Conservation (phyloP, 768 basidiomycete genomes). For the Russula virescens region DNA sequence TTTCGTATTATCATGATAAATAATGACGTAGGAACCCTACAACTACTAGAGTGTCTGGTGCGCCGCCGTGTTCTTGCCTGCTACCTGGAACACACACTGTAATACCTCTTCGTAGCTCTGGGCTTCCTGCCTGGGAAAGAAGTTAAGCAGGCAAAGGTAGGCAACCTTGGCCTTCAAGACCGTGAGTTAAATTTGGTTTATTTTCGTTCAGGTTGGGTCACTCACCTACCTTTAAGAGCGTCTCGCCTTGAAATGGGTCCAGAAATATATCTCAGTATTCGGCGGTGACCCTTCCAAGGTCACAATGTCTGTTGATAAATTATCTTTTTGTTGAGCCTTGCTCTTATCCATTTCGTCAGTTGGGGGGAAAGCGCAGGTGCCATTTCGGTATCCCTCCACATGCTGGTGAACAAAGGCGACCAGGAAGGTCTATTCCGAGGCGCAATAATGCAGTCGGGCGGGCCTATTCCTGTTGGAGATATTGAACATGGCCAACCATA, state of each 20-base stretch:
- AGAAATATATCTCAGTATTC: constrained; percentile 37
- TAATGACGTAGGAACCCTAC: not conserved
- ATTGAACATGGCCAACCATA: constrained; percentile 21
- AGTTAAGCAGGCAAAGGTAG: constrained; percentile 20
- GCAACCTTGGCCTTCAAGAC: constrained; percentile 23
- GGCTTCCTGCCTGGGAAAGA: constrained; percentile 22
- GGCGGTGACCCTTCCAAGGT: constrained; percentile 37
- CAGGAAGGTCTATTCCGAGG: constrained; percentile 26
- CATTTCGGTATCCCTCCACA: constrained; percentile 31
- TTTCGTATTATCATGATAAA: not conserved
- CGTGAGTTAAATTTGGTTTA: constrained; percentile 11
- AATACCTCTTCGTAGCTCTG: constrained; percentile 6
- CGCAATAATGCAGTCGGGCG: constrained; percentile 29
- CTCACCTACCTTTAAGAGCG: constrained; percentile 26
- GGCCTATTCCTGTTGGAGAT: constrained; percentile 24
- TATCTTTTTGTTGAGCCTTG: not conserved
- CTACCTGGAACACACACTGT: not conserved
- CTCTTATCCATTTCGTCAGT: not conserved
- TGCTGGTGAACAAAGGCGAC: constrained; percentile 26
- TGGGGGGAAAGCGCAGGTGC: constrained; percentile 39
- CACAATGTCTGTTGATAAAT: constrained; percentile 23
- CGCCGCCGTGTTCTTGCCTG: not conserved
- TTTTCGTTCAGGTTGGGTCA: not conserved
- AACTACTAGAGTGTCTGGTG: constrained; percentile 7
- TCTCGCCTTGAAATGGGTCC: constrained; percentile 38